phyloP scores from a whole-genome alignment of 805 yeast species.

The Scheffersomyces amazonensis region DNA sequence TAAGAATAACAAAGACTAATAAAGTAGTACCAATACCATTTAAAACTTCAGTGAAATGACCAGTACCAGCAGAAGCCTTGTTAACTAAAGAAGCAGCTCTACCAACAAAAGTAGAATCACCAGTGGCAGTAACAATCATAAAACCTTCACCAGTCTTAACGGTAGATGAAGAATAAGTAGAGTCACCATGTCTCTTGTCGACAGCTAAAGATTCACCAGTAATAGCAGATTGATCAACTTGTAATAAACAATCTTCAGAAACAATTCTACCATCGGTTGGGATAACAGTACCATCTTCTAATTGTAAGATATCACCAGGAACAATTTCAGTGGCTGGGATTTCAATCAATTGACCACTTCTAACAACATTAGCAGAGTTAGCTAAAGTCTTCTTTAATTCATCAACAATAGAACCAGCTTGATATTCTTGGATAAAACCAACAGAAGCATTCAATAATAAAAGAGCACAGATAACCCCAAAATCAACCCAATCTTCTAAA shows the following conservation, averaged over 20 bases:
- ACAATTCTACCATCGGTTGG: conserved; percentile 93
- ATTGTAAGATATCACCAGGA: conserved; percentile 91
- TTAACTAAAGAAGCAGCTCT: conserved; percentile 96
- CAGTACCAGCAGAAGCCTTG: conserved; percentile 89
- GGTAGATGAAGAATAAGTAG: conserved; percentile 87
- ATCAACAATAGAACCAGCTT: conserved; percentile 97
- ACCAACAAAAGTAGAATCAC: conserved; percentile 94
- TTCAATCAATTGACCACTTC: conserved; percentile 78
- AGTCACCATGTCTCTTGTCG: conserved; percentile 86
- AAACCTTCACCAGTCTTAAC: conserved; percentile 94
- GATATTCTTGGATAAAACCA: conserved; percentile 96
- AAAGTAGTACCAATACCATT: conserved; percentile 96
- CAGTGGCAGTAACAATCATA: conserved; percentile 93
- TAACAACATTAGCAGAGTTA: conserved; percentile 79
- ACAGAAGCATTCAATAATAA: conserved; percentile 84
- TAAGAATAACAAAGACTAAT: conserved; percentile 82
- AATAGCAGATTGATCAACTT: conserved; percentile 94
- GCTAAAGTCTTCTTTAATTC: conserved; percentile 95
- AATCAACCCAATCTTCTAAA: conserved; percentile 97
- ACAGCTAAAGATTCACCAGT: conserved; percentile 98
- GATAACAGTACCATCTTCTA: conserved; percentile 90
- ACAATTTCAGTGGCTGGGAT: conserved; percentile 81
- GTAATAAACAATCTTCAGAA: conserved; percentile 80
- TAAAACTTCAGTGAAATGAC: conserved; percentile 96
- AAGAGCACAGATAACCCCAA: conserved; percentile 93